A percentile compares a stretch with the other conserved stretches of the same genome.
phyloP scores from a whole-genome alignment of 768 basidiomycete genomes.

The Auricularia sp. region DNA sequence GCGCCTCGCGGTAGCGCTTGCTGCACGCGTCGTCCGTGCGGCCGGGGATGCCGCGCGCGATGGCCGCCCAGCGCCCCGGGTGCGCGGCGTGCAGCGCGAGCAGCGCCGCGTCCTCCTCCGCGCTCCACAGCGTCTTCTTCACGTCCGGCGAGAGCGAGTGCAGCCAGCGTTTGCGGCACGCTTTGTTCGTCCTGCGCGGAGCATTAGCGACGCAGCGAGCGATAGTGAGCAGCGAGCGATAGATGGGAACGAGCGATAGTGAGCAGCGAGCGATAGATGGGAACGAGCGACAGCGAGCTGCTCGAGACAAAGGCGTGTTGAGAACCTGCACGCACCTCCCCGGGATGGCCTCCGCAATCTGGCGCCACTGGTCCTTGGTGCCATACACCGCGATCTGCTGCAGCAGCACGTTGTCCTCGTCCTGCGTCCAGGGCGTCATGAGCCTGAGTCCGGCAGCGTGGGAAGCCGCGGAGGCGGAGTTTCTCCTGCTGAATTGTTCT shows the following conservation, averaged over 20 bases:
- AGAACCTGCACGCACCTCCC: constrained; percentile 49
- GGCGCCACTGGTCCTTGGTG: constrained; percentile 71
- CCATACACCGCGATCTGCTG: constrained; percentile 47
- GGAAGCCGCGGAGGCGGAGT: background rate
- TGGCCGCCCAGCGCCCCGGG: constrained; percentile 67
- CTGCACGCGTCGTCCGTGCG: constrained; percentile 86
- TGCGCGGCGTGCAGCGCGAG: constrained; percentile 46
- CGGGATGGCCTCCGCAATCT: constrained; percentile 54
- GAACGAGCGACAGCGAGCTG: too few species aligned
- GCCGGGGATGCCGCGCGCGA: constrained; percentile 66
- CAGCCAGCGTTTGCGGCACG: constrained; percentile 57
- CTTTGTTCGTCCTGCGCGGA: background rate
- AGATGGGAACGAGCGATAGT: too few species aligned
- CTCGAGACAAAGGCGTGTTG: too few species aligned
- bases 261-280: too few species aligned
- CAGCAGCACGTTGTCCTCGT: constrained; percentile 53
- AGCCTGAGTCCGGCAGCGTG: too few species aligned
- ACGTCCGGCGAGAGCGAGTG: constrained; percentile 72
- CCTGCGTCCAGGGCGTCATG: constrained; percentile 33
- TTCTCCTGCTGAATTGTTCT: background rate
- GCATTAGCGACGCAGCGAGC: too few species aligned
- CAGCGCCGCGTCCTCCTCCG: constrained; percentile 57
- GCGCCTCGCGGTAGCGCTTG: constrained; percentile 76
- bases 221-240: background rate
- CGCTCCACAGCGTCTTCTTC: constrained; percentile 73